These are phyloP conservation scores for Mucor irregularis DNA, from an alignment of 371 early-diverging fungal genomes.

Conservation along the genomic window DNA sequence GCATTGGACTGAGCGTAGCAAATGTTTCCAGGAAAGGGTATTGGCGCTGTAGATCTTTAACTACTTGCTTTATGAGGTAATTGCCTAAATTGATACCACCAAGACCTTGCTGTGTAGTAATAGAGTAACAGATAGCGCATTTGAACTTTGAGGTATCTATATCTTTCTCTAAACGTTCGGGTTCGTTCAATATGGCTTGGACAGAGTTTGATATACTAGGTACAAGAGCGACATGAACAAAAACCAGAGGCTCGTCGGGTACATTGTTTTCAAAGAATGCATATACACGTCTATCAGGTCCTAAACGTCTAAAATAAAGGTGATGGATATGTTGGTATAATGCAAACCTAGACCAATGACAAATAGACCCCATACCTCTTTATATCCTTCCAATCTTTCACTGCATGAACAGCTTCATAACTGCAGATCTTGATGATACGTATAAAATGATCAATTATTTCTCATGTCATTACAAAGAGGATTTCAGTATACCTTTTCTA, in stretches of 20 bases:
- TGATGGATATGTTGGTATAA: not conserved
- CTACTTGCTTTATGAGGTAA: conserved; percentile 84
- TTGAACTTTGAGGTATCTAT: conserved; percentile 32
- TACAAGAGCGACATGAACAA: conserved; percentile 79
- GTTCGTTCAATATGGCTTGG: conserved; percentile 65
- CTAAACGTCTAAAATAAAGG: conserved; percentile 56
- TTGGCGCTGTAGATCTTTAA: conserved; percentile 64
- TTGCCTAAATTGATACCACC: conserved; percentile 85
- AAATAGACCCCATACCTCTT: conserved; percentile 52
- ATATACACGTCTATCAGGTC: conserved; percentile 76
- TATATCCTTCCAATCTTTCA: conserved; percentile 72
- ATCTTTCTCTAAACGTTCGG: conserved; percentile 12
- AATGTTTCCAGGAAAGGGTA: conserved; percentile 73
- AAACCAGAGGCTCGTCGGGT: conserved; percentile 77
- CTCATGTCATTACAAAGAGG: not conserved
- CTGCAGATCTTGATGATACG: conserved; percentile 68
- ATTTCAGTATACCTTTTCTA: conserved; percentile 69
- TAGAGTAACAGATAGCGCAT: conserved; percentile 87
- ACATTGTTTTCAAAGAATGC: conserved; percentile 76
- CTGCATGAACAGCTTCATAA: conserved; percentile 86
- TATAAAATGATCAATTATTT: no score
- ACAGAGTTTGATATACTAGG: conserved; percentile 60
- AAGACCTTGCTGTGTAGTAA: conserved; percentile 79
- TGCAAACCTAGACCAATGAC: not conserved
- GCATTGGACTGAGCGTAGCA: conserved; percentile 86